Base-by-base conservation (phyloP, 805 yeast genomes). In the Lipomyces oligophaga region DNA sequence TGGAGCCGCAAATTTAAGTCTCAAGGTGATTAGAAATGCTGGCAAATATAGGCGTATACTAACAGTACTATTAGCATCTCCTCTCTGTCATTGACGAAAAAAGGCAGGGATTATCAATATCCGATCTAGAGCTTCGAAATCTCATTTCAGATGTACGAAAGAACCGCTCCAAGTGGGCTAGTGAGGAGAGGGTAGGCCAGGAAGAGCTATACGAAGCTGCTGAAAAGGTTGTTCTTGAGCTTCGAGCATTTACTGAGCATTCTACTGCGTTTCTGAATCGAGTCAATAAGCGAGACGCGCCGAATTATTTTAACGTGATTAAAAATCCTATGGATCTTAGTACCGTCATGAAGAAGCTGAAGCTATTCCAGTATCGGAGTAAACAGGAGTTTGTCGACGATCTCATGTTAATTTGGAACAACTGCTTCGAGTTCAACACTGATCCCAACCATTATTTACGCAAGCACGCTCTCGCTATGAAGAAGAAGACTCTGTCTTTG, bases 221-320 rank as follows among this genome's bases (percentile, higher is more conserved):
- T 60, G 99, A 93, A 59, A 89, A 88, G 61, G 98, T 93, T 1
- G 89, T 90, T 0, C 69, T 81, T 54, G 97, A 93, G 59, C 69
- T 93, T 26, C 75, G 98, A 61, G 85, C 90, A 5, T 86, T 83
- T 58, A 90, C 98, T 0, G 97, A 93, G 61, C 97, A 93, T 66
- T 88, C 97, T 0, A 88, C 97, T 1, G 95, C 97, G 0, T 93
- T 93, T 61, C 72, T 93, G 56, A 93, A 89, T 67, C 85, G 86
- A 62, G 99, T 93, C n/a, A 86, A 93, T 48, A 93, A 93, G 63
- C 76, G 98, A 45, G 99, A 93, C 60, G 99, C 99, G 0, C 99
- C 98, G 5, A 93, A 93, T 63, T 93, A 93, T 66, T 87, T 87
- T 55, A 81, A 83, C 46, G 75, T 93, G 34, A 90, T 93, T 60